Evolutionary conservation across 176 grass and related monocot species (phyloP), one percentile per base, ranked within the genome.

Genomic region (Phragmites australis): DNA sequence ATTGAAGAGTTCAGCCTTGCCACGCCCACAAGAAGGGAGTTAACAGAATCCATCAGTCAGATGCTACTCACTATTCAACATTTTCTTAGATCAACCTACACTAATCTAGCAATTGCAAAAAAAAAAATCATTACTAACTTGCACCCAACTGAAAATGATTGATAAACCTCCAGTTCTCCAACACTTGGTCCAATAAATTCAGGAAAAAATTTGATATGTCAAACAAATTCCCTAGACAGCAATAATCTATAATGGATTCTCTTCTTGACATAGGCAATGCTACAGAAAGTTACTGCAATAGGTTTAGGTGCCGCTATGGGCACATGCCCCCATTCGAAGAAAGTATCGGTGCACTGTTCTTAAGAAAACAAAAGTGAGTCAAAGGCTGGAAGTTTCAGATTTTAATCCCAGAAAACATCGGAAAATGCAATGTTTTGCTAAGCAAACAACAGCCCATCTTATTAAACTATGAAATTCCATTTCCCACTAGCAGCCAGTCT

Each of bases 51-150:
- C 65, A 41, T 63, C 26, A 37, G 19, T 76, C 19, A 17, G 64
- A 45, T 82, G 54, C 13, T 76, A 58, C 48, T 41, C 23, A 41
- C n/a, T 81, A 66, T 54, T 48, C n/a, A 37, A 49, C 47, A 7
- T 68, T 46, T 52, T 49, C 50, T 80, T 49, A 50, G 37, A 70
- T 52, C 30, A 76, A 75, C 37, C 15, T 76, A 82, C 9, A 76
- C 18, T 45, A 16, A 48, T 49, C 40, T 23, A 71, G n/a, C 22
- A 30, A 51, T 13, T 51, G 42, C 21, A 69, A 40, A 37, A 71
- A 43, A 37, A 61, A 61, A 19, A 70, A 61, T 25, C 6, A 78
- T 21, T 22, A 41, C 58, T 57, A 73, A 57, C 39, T 19, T 45
- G 61, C 45, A 50, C 54, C 31, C 50, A 48, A 71, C 18, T 78